Base-by-base conservation (phyloP, 2,329 filamentous ascomycete species). In the Monilinia vaccinii-corymbosi region DNA sequence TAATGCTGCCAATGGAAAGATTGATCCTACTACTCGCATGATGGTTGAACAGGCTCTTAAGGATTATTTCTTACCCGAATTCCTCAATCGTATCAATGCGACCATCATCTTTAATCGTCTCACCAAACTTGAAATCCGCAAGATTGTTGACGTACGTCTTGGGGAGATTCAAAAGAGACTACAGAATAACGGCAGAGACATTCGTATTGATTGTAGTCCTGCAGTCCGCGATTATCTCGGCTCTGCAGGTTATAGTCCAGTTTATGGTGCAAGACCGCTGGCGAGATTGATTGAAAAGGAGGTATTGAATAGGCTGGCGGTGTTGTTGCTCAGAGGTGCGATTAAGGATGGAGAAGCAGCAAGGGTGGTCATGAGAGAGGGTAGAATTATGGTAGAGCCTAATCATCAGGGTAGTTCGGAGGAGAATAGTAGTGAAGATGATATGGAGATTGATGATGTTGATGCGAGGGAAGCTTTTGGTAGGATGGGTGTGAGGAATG, bases 81-180 rank as follows among this genome's bases (percentile, higher is more conserved):
- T 99, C 81, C 85, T 99, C 66, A 99, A 99, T 81, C 90, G 94
- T 73, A 97, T 99, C 79, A 93, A 84, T 76, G 94, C 88, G 63
- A 90, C 87, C 58, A 92, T 99, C 76, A 97, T 99, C 77, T 99
- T 99, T 84, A 99, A 99, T 80, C 89, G 94, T 51, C 87, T 99
- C 60, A 93, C 89, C 4, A 88, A 86, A 72, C 79, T 76, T 60
- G 94, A 99, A 76, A 99, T 99, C 70, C 87, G 94, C 71, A 91
- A 85, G 77, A 97, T 99, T 71, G 94, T 99, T 63, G 94, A 99
- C 71, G 80, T 99, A 25, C 88, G 94, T 48, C 81, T 99, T 38
- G 62, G 64, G 3, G 94, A 99, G 72, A 93, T 99, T 64, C 94
- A 99, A 80, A 90, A 90, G 73, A 89, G 94, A 46, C 83, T 99